Evolutionary conservation across 495 filamentous ascomycete species (phyloP), one percentile per base, ranked within the genome.

Genomic region (Chlorociboria aeruginascens): DNA sequence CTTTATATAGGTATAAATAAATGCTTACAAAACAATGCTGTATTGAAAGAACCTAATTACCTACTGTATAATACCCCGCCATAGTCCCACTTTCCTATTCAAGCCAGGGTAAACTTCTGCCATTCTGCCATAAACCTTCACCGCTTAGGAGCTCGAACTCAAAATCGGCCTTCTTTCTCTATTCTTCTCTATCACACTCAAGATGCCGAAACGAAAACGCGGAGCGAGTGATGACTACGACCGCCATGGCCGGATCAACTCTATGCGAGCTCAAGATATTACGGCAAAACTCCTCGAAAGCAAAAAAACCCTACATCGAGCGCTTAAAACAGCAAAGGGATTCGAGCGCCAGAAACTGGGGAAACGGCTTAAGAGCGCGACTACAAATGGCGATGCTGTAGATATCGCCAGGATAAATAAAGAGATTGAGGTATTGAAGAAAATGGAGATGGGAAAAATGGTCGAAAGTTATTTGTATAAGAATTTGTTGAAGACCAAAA

Each of bases 281-380:
- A 67, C 69, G 14, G 66, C 73, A 40, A 73, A 78, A 35, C 69
- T 88, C 51, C 61, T 70, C 9, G 68, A 77, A 45, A 73, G 73
- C 51, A 73, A 76, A 31, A 75, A 73, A 45, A 61, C 76, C 16
- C 69, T 95, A 8, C 70, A 73, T 39, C 72, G 78, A 16, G 83
- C 78, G 0, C 69, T 95, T 33, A 94, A 92, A 62, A 68, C 76
- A 1, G 85, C 83, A 25, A 88, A 87, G 49, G 86, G 85, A 12
- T 90, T 90, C 62, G 89, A 95, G 66, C 72, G 87, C 53, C 89
- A 95, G 65, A 95, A 94, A 48, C 71, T 89, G 38, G 79, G 83
- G 30, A 81, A 87, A 45, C 68, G 88, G 32, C 68, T 83, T 17
- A 89, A 83, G 62, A 78, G 78, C 28, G 78, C 81, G 2, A 74